These are phyloP conservation scores for Heliosperma pusillum DNA, from an alignment of 148 eudicot species.

Conservation along the genomic window DNA sequence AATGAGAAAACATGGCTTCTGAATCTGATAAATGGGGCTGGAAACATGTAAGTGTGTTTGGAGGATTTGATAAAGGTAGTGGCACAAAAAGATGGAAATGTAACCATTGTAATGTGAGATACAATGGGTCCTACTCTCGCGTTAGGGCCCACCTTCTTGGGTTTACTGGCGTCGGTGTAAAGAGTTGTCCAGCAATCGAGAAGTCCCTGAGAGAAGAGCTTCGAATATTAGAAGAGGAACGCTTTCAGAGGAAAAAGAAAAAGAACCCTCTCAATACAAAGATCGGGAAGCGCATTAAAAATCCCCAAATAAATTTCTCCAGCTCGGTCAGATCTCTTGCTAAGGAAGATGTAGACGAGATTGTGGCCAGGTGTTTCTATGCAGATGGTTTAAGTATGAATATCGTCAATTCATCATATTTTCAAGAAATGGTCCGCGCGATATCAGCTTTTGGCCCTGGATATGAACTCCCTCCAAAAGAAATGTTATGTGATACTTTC, in stretches of 20 bases:
- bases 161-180: slow-evolving; percentile 46
- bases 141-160: slow-evolving; percentile 56
- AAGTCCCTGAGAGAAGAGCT: slow-evolving; percentile 43
- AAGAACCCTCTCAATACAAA: slow-evolving; percentile 30
- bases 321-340: slow-evolving; percentile 26
- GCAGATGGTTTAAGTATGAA: slow-evolving; percentile 42
- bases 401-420: slow-evolving; percentile 36
- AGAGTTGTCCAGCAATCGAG: slow-evolving; percentile 51
- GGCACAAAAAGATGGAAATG: slow-evolving; percentile 57
- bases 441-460: slow-evolving; percentile 43
- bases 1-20: slow-evolving; percentile 32
- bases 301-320: slow-evolving; percentile 24
- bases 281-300: slow-evolving; percentile 32
- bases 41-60: slow-evolving; percentile 47
- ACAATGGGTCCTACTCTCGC: slow-evolving; percentile 50
- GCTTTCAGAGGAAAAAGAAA: slow-evolving; percentile 39
- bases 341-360: slow-evolving; percentile 45
- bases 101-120: slow-evolving; percentile 42
- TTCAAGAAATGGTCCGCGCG: slow-evolving; percentile 39
- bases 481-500: slow-evolving; percentile 41
- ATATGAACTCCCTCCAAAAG: slow-evolving; percentile 41
- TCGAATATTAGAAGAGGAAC: slow-evolving; percentile 39
- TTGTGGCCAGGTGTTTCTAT: slow-evolving; percentile 41
- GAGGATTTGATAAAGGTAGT: slow-evolving; percentile 50
- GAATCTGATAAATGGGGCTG: slow-evolving; percentile 60